Conservation (phyloP, 768 basidiomycete species). For the Leccinum barrowsii region DNA sequence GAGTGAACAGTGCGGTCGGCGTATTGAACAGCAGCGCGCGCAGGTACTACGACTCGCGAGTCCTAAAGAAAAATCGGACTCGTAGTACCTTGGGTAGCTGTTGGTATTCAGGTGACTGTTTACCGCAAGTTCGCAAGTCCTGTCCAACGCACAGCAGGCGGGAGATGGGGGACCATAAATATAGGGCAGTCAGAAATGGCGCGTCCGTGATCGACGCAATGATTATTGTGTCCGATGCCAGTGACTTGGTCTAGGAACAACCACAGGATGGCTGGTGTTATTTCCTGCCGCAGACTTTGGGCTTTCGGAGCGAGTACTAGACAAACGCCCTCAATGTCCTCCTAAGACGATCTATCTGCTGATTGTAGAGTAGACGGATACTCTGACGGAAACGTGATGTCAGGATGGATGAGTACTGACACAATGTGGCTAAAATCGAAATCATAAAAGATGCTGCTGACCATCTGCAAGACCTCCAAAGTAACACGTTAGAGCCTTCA, state of each 20-base stretch:
- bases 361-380: background rate
- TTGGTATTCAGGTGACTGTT: background rate
- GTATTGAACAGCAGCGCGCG: too few species aligned
- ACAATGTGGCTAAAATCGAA: background rate
- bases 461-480: slow-evolving; percentile 79
- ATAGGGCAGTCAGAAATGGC: background rate
- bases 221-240: background rate
- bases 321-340: background rate
- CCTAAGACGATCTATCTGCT: background rate
- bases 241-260: too few species aligned
- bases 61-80: background rate
- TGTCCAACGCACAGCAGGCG: background rate
- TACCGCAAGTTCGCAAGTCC: background rate
- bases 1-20: too few species aligned
- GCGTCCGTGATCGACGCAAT: background rate
- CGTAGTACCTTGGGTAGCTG: background rate
- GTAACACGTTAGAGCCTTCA: slow-evolving; percentile 94
- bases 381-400: background rate
- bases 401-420: background rate
- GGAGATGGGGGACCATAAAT: background rate
- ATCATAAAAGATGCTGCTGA: slow-evolving; percentile 58
- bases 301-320: too few species aligned
- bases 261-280: background rate
- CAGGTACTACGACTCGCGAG: background rate
- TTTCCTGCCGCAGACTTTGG: too few species aligned